phyloP scores from a whole-genome alignment of 257 asterid species.

The Fraxinus pennsylvanica region DNA sequence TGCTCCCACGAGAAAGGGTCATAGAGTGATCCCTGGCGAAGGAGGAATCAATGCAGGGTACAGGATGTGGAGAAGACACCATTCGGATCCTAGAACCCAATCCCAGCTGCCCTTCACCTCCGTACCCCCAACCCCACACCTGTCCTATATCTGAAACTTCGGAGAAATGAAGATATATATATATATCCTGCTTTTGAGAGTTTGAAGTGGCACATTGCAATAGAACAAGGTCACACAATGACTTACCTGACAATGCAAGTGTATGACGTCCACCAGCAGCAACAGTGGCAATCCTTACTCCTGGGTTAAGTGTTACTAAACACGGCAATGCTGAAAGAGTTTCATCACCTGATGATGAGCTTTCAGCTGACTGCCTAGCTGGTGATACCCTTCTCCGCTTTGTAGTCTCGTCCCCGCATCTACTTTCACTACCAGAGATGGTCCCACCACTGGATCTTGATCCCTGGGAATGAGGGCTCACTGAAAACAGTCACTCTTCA shows the following conservation, averaged over 20 bases:
- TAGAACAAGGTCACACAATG: slow-evolving; percentile 17
- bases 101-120: slow-evolving; percentile 99
- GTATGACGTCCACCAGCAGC: slow-evolving; percentile 99
- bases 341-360: slow-evolving; percentile 75
- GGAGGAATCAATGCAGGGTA: slow-evolving; percentile 77
- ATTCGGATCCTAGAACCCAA: slow-evolving; percentile 88
- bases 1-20: slow-evolving; percentile 60
- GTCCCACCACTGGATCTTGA: slow-evolving; percentile 56
- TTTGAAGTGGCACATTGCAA: slow-evolving; percentile 11
- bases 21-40: slow-evolving; percentile 52
- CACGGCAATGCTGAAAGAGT: slow-evolving; percentile 84
- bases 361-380: slow-evolving; percentile 72
- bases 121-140: slow-evolving; percentile 99
- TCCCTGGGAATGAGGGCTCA: slow-evolving; percentile 78
- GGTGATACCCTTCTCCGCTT: slow-evolving; percentile 84
- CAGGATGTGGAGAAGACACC: slow-evolving; percentile 96
- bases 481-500: slow-evolving; percentile 56
- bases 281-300: slow-evolving; percentile 72
- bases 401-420: slow-evolving; percentile 71
- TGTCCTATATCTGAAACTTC: slow-evolving; percentile 84
- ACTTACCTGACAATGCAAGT: slow-evolving; percentile 81
- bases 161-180: slow-evolving; percentile 19
- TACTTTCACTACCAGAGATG: slow-evolving; percentile 41
- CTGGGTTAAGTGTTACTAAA: slow-evolving; percentile 74
- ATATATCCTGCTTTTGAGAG: slow-evolving; percentile 20